A percentile compares a stretch with the other conserved stretches of the same genome.
These are phyloP conservation scores for Soucietia sequanensis DNA, from an alignment of 805 yeast species.

Conservation along the genomic window DNA sequence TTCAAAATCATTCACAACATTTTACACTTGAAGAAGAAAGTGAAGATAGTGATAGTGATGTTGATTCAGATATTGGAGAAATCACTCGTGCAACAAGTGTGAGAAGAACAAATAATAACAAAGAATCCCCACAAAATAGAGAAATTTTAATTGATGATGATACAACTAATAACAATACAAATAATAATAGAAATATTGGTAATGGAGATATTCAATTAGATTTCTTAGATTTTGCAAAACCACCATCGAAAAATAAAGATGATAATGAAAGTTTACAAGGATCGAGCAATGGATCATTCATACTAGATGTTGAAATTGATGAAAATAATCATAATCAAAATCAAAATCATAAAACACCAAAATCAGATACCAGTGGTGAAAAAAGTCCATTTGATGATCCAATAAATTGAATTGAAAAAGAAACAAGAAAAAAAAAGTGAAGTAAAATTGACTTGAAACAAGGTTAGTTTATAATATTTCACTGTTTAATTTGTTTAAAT, in stretches of 20 bases:
- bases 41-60: conserved; percentile 34
- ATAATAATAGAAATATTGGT: no score
- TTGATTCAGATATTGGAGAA: conserved; percentile 47
- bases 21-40: no score
- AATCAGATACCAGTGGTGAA: conserved; percentile 14
- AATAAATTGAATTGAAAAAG: background rate
- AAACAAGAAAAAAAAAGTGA: no score
- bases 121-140: conserved; percentile 6
- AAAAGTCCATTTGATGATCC: conserved; percentile 33
- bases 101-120: conserved; percentile 10
- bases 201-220: no score
- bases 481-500: no score
- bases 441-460: no score
- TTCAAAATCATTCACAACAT: conserved; percentile 6
- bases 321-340: no score
- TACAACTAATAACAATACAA: background rate
- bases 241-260: background rate
- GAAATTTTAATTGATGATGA: conserved; percentile 13
- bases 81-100: conserved; percentile 41
- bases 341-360: no score
- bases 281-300: conserved; percentile 22
- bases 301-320: conserved; percentile 33
- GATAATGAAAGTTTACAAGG: conserved; percentile 1
- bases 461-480: no score
- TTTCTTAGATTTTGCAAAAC: no score